These are phyloP conservation scores for Epichloe baconii DNA, from an alignment of 2,329 filamentous ascomycete species.

Conservation along the genomic window DNA sequence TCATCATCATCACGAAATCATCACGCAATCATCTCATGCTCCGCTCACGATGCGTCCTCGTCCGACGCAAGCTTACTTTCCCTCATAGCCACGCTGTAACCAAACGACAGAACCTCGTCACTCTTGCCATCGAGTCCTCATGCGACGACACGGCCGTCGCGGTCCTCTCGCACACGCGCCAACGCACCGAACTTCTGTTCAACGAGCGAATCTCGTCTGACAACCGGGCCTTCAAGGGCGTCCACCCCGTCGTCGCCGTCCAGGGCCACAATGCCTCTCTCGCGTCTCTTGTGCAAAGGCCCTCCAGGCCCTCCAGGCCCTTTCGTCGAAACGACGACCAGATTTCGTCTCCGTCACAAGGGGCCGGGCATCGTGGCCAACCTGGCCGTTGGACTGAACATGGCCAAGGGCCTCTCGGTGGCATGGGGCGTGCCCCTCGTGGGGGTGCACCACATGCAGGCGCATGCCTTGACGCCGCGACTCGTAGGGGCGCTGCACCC, in stretches of 20 bases:
- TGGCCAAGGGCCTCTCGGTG: slow-evolving; percentile 74
- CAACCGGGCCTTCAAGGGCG: slow-evolving; percentile 59
- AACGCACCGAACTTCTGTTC: slow-evolving; percentile 51
- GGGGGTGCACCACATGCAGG: slow-evolving; percentile 96
- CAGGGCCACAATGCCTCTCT: slow-evolving; percentile 63
- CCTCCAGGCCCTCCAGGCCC: slow-evolving; percentile 34
- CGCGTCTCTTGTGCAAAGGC: slow-evolving; percentile 53
- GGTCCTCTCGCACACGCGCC: slow-evolving; percentile 48
- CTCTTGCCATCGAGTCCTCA: slow-evolving; percentile 68
- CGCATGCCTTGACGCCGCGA: slow-evolving; percentile 78
- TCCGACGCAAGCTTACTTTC: neutral
- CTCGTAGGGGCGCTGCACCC: slow-evolving; percentile 49
- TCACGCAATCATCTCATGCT: neutral
- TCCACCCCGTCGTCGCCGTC: slow-evolving; percentile 66
- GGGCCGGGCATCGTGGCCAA: slow-evolving; percentile 76
- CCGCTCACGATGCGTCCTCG: slow-evolving; percentile 1
- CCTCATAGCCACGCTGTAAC: neutral
- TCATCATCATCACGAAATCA: neutral
- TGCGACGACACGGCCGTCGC: slow-evolving; percentile 93
- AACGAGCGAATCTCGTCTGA: slow-evolving; percentile 73
- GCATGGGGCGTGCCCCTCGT: slow-evolving; percentile 75
- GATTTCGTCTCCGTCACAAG: slow-evolving; percentile 84
- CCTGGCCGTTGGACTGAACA: slow-evolving; percentile 64
- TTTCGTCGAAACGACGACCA: slow-evolving; percentile 39
- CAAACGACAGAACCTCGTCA: slow-evolving; percentile 27